Base-by-base conservation (phyloP, 768 basidiomycete species). In the Exidia glandulosa region DNA sequence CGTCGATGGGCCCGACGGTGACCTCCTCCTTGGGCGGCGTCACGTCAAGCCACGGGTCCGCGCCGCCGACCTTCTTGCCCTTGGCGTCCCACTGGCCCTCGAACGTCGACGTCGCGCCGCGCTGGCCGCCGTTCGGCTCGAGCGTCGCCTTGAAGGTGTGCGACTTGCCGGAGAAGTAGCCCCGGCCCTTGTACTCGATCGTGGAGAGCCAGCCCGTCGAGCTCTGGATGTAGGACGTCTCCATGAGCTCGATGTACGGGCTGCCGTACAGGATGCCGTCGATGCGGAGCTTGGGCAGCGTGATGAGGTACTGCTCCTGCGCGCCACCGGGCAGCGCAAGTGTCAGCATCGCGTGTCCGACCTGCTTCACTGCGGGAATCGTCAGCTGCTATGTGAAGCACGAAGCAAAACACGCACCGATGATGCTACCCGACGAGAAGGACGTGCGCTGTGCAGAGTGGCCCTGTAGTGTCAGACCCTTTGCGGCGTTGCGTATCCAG, bases 391-490 rank as follows among this genome's bases (percentile, higher is more conserved):
- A 33, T 10, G 23, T 47, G 3, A 14, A 31, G 29, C 27, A 13
- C 19, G 31, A 29, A 30, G 41, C 16, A 6, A 14, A 34, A 9
- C n/a, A 63, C 69, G 47, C 27, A 73, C 73, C 74, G 61, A 75
- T 70, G 66, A 81, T 78, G 48, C 73, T 69, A 7, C 77, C 73
- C 13, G 87, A 82, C 60, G 85, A 88, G 76, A 98, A 97, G 59
- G 82, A 85, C 19, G 95, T 98, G 81, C 96, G 95, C 75, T 97
- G 94, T 7, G 92, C 95, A 66, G 84, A 92, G 71, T 94, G 91
- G 14, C 95, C 95, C 32, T 82, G 81, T 57, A 94, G 80, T 55
- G 80, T 73, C 58, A 98, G 69, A 1, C 89, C 87, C 68, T 90
- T 90, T 31, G 76, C 66, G 57, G 81, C 73, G 76, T 97, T 97